Base-by-base conservation (phyloP, 371 early-diverging fungal species). In the Apophysomyces sp. region DNA sequence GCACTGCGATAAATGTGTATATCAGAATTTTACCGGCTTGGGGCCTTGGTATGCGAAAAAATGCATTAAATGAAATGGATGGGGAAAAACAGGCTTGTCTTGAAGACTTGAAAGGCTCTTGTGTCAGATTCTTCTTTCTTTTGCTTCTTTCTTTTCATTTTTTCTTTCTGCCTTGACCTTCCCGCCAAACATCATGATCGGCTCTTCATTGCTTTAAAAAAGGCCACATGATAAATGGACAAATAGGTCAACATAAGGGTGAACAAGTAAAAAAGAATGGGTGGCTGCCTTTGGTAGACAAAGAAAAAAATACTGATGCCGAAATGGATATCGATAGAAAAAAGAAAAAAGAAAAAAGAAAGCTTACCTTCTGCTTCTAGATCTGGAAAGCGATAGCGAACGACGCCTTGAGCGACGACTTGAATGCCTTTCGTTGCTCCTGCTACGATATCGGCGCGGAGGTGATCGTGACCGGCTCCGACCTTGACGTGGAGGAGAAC, bases 311-410 rank as follows among this genome's bases (percentile, higher is more conserved):
- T n/a, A 13, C 29, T 53, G 12, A 41, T 30, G n/a, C 18, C 13
- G 7, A 37, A 31, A 57, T 37, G 32, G 15, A 8, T 26, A n/a
- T 56, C 34, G 13, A 34, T 7, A 36, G 12, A 18, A 18, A 26
- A 9, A 16, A 56, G 28, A 16, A 18, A 16, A 36, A 3, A 18
- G 6, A 26, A 9, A 16, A 56, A 12, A 16, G 12, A 16, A 7
- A 36, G 36, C 53, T 61, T 68, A 74, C 71, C 71, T 74, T 67
- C 69, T 66, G 63, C 63, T 65, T 54, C 65, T 67, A 13, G 72
- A 71, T 44, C 64, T 62, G 16, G 80, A 79, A 31, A 59, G 70
- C 24, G 76, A 74, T 8, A 63, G 71, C 29, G 72, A 70, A 24
- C 69, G 73, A 61, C 71, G 72, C 54, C 65, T 63, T 26, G 61